Percentiles rank a stretch among this genome's conserved stretches.
These are phyloP conservation scores for Saccharomycopsis oosterbeekiorum DNA, from an alignment of 805 yeast species.

Conservation along the genomic window DNA sequence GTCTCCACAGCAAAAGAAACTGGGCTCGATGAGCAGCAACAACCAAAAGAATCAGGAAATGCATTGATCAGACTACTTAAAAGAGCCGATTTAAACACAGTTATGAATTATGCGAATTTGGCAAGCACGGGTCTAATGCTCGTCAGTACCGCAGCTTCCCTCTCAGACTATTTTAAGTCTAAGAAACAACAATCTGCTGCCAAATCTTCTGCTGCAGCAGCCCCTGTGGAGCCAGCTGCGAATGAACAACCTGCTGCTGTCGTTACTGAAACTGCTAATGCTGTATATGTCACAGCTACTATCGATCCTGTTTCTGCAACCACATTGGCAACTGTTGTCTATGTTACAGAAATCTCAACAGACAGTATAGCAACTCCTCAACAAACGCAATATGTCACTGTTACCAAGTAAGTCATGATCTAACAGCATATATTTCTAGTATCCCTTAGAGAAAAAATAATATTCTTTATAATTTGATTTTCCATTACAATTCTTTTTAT, in stretches of 20 bases:
- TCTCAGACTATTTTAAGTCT: slow-evolving; percentile 2
- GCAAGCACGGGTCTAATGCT: slow-evolving; percentile 14
- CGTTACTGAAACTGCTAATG: background rate
- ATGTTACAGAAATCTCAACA: background rate
- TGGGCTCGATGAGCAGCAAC: background rate
- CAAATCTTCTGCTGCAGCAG: slow-evolving; percentile 5
- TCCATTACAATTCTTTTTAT: too few relatives aligned
- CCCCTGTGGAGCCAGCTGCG: slow-evolving; percentile 4
- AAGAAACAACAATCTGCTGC: slow-evolving; percentile 4
- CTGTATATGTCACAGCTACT: slow-evolving; percentile 1
- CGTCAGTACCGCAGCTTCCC: slow-evolving; percentile 5
- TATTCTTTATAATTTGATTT: background rate
- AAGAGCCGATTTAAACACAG: background rate
- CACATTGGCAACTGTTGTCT: background rate
- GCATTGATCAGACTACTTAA: slow-evolving; percentile 1
- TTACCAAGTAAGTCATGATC: background rate
- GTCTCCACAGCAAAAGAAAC: background rate
- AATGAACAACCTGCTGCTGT: background rate
- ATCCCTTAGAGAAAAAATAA: background rate
- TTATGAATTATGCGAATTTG: slow-evolving; percentile 6
- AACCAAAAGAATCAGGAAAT: background rate
- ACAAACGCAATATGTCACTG: background rate
- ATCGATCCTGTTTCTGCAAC: background rate
- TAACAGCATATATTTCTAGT: background rate
- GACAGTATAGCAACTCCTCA: background rate